These are phyloP conservation scores for Suillus occidentalis DNA, from an alignment of 768 basidiomycete genomes.

Conservation along the genomic window DNA sequence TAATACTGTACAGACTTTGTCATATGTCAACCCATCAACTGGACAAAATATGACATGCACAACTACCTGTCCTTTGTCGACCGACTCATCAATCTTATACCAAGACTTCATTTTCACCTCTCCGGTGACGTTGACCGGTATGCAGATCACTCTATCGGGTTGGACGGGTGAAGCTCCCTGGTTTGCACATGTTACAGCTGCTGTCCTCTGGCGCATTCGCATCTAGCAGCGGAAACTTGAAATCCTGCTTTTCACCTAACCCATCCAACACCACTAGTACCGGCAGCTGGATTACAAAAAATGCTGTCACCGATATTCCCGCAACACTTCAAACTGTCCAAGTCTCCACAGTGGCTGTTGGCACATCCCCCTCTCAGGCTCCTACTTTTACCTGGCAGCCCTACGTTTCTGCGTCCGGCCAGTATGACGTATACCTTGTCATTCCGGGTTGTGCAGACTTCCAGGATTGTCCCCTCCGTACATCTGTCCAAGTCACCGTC, in stretches of 20 bases:
- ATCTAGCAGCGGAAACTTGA: conserved; percentile 58
- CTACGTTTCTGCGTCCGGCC: conserved; percentile 86
- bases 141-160: conserved; percentile 77
- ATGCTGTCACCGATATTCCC: conserved; percentile 70
- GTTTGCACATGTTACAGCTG: conserved; percentile 88
- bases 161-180: conserved; percentile 77
- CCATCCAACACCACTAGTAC: conserved; percentile 68
- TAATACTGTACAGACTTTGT: conserved; percentile 74
- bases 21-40: conserved; percentile 74
- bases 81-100: conserved; percentile 74
- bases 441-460: conserved; percentile 85
- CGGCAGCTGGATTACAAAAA: conserved; percentile 67
- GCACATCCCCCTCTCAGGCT: conserved; percentile 55
- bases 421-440: conserved; percentile 81
- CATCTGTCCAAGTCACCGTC: conserved; percentile 79
- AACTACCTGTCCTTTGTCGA: conserved; percentile 74
- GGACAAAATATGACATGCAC: conserved; percentile 79
- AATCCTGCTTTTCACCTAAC: conserved; percentile 77
- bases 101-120: conserved; percentile 89
- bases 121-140: conserved; percentile 74
- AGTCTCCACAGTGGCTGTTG: conserved; percentile 63
- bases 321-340: conserved; percentile 80
- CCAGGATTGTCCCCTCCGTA: conserved; percentile 78
- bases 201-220: conserved; percentile 91
- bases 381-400: conserved; percentile 90